Evolutionary conservation across 495 filamentous ascomycete genomes (phyloP), one percentile per base, ranked within the genome.

Genomic region (Trichoderma gamsii): DNA sequence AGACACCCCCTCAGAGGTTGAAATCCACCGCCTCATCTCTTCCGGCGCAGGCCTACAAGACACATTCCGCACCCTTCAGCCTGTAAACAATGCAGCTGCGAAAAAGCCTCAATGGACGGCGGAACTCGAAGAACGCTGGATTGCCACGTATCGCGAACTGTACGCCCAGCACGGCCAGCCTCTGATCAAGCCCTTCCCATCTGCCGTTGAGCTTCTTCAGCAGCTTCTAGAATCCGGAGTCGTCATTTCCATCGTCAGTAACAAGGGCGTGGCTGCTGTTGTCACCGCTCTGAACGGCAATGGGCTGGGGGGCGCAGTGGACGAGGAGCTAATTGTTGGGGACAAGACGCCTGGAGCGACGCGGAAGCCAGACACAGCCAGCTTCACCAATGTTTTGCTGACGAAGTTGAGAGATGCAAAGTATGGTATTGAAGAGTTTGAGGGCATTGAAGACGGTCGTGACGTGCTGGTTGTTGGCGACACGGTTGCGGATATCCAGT

Each of bases 261-360:
- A 49, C 44, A 49, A 49, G 44, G 44, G 44, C 6, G 44, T 49
- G 13, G 44, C 44, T n/a, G 44, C 44, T 49, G 44, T 49, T 49
- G 44, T 49, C n/a, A 49, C 44, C 44, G 44, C 44, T 16, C 6
- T 49, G 44, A n/a, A 15, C 18, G n/a, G 15, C 13, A 16, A 49
- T 16, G 44, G 44, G 44, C 44, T 49, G 3, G 44, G 15, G 6
- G 44, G n/a, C 13, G n/a, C n/a, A n/a, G 44, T 49, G 0, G 4
- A 49, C 13, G 44, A 49, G 44, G 44, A 49, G 13, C 44, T 49
- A 3, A 49, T 49, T 16, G n/a, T 49, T 16, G 44, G 44, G 3
- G 44, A 49, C n/a, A 49, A 49, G 44, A 49, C 44, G 44, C 44
- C 44, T 15, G 44, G 44, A 49, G 44, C 44, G n/a, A 49, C 44